Base-by-base conservation (phyloP, 768 basidiomycete species). In the Lactarius tabidus region DNA sequence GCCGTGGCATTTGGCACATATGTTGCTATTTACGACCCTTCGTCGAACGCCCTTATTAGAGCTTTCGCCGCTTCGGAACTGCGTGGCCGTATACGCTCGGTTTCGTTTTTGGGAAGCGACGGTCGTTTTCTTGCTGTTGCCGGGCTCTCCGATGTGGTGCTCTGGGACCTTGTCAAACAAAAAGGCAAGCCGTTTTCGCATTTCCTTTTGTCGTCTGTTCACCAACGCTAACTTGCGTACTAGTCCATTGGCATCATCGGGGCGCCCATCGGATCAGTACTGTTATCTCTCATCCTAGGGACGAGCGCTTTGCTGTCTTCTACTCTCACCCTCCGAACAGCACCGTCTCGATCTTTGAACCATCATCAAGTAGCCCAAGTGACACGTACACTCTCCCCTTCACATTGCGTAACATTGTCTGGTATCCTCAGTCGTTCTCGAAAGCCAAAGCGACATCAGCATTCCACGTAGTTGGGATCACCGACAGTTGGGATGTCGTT, bases 11-110 rank as follows among this genome's bases (percentile, higher is more conserved):
- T 90, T 59, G 86, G 85, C 0, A 72, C 82, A 18, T 84, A 84
- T 65, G 80, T 95, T 59, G 84, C 85, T 6, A 74, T 98, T 7
- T 97, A 90, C 75, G 87, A 93, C 70, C 81, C 91, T 0, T 70
- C 77, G 26, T 85, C 85, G 28, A 88, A 85, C 66, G 75, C 79
- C 28, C 76, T 91, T 18, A 78, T 82, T 23, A 84, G 84, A 52
- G 84, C 84, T 0, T 78, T 94, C 66, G 48, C 57, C 12, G 81
- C 82, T 31, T 80, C 79, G 45, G 83, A 85, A 43, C 85, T 84
- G 65, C 85, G 82, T 62, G 75, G 74, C 64, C 73, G 70, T 26
- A 78, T 80, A 31, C 74, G 71, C 28, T 80, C 78, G 39, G 77
- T 80, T 28, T 79, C 83, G 56, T 97, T 96, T 71, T 77, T 94